Conservation (phyloP, 495 filamentous ascomycete species). For the Neurospora intermedia region DNA sequence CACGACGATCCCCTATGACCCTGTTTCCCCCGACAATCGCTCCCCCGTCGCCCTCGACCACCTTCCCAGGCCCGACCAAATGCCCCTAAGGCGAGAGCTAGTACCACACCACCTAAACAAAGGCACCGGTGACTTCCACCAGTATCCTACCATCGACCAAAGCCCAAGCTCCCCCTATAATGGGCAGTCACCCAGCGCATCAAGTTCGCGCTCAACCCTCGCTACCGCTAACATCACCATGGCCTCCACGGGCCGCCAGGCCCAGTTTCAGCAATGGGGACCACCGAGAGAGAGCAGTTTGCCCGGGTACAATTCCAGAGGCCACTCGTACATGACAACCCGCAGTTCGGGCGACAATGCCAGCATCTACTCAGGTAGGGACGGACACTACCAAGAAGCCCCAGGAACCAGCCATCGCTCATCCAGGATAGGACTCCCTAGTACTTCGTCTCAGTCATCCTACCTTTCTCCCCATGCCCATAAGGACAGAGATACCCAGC, state of each 20-base stretch:
- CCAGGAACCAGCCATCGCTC: slow-evolving; percentile 59
- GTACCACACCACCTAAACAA: slow-evolving; percentile 75
- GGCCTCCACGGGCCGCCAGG: slow-evolving; percentile 57
- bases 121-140: slow-evolving; percentile 69
- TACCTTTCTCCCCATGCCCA: slow-evolving; percentile 34
- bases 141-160: slow-evolving; percentile 70
- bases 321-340: slow-evolving; percentile 54
- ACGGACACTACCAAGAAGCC: slow-evolving; percentile 54
- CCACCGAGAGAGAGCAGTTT: slow-evolving; percentile 44
- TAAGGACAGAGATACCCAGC: slow-evolving; percentile 34
- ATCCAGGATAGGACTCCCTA: slow-evolving; percentile 41
- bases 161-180: slow-evolving; percentile 32
- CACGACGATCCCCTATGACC: slow-evolving; percentile 83
- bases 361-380: slow-evolving; percentile 57
- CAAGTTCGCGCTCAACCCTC: slow-evolving; percentile 61
- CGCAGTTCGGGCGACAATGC: slow-evolving; percentile 35
- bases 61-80: slow-evolving; percentile 58
- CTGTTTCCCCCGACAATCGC: slow-evolving; percentile 50
- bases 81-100: slow-evolving; percentile 54
- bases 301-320: slow-evolving; percentile 40
- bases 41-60: slow-evolving; percentile 70
- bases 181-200: slow-evolving; percentile 53
- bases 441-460: slow-evolving; percentile 39
- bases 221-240: slow-evolving; percentile 53
- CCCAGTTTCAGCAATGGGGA: slow-evolving; percentile 66